phyloP scores from a whole-genome alignment of 1,139 yeast species.

The Yamadazyma atlantica region DNA sequence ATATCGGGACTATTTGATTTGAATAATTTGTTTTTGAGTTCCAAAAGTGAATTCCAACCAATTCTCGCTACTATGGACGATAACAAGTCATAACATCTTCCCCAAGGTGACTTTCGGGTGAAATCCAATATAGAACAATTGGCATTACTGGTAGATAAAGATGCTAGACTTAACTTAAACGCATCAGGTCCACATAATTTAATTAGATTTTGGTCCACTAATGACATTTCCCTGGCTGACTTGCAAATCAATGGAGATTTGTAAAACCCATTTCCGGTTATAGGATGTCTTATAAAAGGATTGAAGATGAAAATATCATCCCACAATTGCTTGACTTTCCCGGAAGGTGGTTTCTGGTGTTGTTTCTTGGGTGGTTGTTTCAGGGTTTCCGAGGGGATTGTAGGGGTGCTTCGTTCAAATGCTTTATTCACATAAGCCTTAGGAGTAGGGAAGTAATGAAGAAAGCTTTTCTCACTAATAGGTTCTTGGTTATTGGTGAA shows the following conservation, averaged over 20 bases:
- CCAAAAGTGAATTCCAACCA: constrained; percentile 42
- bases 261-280: constrained; percentile 33
- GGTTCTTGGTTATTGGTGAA: constrained; percentile 23
- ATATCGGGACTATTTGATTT: constrained; percentile 10
- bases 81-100: constrained; percentile 40
- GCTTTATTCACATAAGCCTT: constrained; percentile 9
- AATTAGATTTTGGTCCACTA: constrained; percentile 35
- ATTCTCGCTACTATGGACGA: constrained; percentile 36
- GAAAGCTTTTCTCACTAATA: constrained; percentile 32
- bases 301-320: constrained; percentile 28
- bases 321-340: constrained; percentile 36
- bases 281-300: constrained; percentile 36
- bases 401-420: constrained; percentile 1
- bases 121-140: constrained; percentile 35
- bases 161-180: constrained; percentile 26
- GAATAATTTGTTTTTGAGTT: constrained; percentile 21
- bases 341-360: constrained; percentile 11
- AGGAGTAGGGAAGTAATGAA: constrained; percentile 34
- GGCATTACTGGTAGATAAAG: constrained; percentile 32
- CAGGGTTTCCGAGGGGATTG: too few relatives aligned
- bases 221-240: constrained; percentile 34
- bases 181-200: constrained; percentile 31
- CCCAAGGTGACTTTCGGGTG: constrained; percentile 41
- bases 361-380: constrained; percentile 1
- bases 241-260: constrained; percentile 38